Percentiles rank a stretch among this genome's conserved stretches.
Evolutionary conservation across 352 stramenopile species (phyloP).

Genomic region (Phytophthora brassicae): DNA sequence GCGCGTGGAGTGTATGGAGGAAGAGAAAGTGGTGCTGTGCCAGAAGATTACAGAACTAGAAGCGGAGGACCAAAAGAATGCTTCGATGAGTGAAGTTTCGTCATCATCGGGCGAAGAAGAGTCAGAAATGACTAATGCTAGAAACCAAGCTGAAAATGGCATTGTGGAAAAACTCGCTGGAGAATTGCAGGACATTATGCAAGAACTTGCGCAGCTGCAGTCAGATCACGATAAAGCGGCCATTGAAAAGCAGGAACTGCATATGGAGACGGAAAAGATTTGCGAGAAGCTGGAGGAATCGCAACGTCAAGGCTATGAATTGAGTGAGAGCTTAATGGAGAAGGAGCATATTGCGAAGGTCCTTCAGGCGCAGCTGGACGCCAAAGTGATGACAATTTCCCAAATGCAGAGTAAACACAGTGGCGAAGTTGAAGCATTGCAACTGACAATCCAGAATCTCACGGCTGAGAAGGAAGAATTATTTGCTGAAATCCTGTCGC

Average conservation of each 20-base stretch:
- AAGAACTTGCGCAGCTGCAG: constrained; percentile 39
- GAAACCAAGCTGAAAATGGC: constrained; percentile 9
- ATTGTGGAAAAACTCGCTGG: constrained; percentile 27
- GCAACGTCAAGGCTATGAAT: constrained; percentile 33
- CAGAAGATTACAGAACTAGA: constrained; percentile 30
- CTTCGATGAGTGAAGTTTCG: not conserved
- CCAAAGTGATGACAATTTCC: constrained; percentile 47
- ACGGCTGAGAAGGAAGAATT: constrained; percentile 33
- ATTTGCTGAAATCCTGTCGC: constrained; percentile 23
- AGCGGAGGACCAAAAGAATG: constrained; percentile 5
- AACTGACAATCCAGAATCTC: constrained; percentile 34
- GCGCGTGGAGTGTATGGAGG: constrained; percentile 28
- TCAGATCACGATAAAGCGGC: constrained; percentile 30
- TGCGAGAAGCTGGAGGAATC: constrained; percentile 34
- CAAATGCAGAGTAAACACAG: constrained; percentile 36
- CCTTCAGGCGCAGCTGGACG: constrained; percentile 46
- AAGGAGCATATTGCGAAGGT: constrained; percentile 47
- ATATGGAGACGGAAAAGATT: constrained; percentile 36
- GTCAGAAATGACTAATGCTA: not conserved
- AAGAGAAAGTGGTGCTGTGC: constrained; percentile 37
- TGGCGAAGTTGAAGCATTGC: constrained; percentile 32
- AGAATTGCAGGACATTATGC: constrained; percentile 42
- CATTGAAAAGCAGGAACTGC: constrained; percentile 38
- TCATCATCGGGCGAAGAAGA: not conserved
- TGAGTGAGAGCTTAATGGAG: constrained; percentile 41